Evolutionary conservation across 2,329 filamentous ascomycete species (phyloP).

Genomic region (Neofusicoccum cordaticola): DNA sequence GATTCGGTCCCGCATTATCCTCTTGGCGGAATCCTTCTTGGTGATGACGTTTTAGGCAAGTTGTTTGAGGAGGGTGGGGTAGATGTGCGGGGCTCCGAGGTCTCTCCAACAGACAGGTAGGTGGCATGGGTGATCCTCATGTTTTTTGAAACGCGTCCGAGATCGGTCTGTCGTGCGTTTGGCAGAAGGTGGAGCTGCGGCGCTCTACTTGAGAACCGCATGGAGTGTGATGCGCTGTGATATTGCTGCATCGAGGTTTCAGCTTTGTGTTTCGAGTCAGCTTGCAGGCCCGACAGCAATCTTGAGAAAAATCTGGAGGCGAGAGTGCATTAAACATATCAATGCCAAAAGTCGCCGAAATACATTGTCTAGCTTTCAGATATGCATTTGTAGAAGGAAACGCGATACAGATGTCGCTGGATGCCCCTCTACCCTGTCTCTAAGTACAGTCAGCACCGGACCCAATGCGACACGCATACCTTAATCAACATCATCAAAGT

Average conservation of each 20-base stretch:
- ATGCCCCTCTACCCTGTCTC: not conserved
- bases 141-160: not conserved
- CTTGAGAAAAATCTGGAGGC: not conserved
- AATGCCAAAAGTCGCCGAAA: too few relatives aligned
- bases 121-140: not conserved
- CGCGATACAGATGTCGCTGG: not conserved
- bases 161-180: not conserved
- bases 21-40: not conserved
- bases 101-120: not conserved
- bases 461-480: not conserved
- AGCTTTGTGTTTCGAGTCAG: not conserved
- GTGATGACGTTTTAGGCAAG: not conserved
- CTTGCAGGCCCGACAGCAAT: not conserved
- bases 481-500: slow-evolving; percentile 13
- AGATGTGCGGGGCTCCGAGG: slow-evolving; percentile 5
- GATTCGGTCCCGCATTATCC: too few relatives aligned
- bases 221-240: not conserved
- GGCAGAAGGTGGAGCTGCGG: not conserved
- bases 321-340: not conserved
- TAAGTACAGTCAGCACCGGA: not conserved
- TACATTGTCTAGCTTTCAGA: too few relatives aligned
- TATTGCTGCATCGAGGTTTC: not conserved
- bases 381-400: not conserved
- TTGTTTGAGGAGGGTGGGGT: not conserved
- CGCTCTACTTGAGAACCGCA: not conserved